These are phyloP conservation scores for Neurospora terricola DNA, from an alignment of 495 filamentous ascomycete genomes.

Conservation along the genomic window DNA sequence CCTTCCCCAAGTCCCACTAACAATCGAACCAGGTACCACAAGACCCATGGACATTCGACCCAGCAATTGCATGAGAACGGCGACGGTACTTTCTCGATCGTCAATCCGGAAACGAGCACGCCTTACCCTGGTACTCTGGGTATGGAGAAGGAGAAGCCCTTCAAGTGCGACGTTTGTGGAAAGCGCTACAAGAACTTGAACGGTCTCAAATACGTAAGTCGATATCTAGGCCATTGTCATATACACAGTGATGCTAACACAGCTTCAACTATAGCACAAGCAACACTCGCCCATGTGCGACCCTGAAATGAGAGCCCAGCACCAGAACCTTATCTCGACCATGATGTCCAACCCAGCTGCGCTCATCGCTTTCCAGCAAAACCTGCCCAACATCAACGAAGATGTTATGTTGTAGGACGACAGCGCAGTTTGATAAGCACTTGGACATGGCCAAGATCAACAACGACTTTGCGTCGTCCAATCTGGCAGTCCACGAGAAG, in stretches of 20 bases:
- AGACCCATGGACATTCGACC: conserved; percentile 85
- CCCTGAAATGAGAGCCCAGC: conserved; percentile 26
- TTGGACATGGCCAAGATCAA: background rate
- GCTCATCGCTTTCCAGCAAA: conserved; percentile 21
- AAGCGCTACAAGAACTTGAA: conserved; percentile 99
- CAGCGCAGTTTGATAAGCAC: background rate
- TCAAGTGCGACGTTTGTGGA: conserved; percentile 90
- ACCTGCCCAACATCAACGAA: conserved; percentile 39
- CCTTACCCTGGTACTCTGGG: conserved; percentile 93
- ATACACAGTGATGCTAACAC: conserved; percentile 1
- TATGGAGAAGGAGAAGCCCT: conserved; percentile 99
- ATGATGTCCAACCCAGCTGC: conserved; percentile 28
- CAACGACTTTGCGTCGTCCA: background rate
- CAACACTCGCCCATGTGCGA: conserved; percentile 71
- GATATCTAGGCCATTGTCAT: background rate
- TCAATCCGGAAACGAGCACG: conserved; percentile 87
- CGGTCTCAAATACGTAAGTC: conserved; percentile 72
- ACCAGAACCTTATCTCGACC: conserved; percentile 25
- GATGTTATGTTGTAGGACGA: conserved; percentile 30
- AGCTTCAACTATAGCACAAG: conserved; percentile 47
- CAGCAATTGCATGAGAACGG: conserved; percentile 92
- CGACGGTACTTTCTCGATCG: conserved; percentile 95
- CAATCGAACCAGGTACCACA: conserved; percentile 49
- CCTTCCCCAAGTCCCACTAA: conserved; percentile 23
- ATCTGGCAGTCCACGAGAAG: background rate